phyloP scores from a whole-genome alignment of 1,284 basidiomycete species.

The Trichosporon sp. region DNA sequence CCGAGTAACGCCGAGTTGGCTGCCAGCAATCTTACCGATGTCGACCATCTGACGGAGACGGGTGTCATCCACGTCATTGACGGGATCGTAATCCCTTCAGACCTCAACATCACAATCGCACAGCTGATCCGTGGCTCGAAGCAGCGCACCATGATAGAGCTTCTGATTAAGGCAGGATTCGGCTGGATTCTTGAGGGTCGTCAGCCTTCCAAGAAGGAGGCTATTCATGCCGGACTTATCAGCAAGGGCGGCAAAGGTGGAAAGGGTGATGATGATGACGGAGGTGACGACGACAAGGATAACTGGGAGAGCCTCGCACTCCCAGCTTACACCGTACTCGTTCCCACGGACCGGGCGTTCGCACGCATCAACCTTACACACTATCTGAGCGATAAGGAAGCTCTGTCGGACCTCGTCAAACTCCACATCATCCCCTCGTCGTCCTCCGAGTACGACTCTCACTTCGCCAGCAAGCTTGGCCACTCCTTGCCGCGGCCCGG shows the following conservation, averaged over 20 bases:
- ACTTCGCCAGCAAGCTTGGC: not conserved
- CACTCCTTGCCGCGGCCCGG: slow-evolving; percentile 38
- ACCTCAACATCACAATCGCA: slow-evolving; percentile 78
- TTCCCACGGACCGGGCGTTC: slow-evolving; percentile 90
- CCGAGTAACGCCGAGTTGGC: slow-evolving; percentile 52
- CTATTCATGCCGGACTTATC: slow-evolving; percentile 51
- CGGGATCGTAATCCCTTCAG: slow-evolving; percentile 80
- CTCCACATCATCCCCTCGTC: slow-evolving; percentile 80
- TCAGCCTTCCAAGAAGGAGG: slow-evolving; percentile 64
- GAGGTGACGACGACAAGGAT: slow-evolving; percentile 47
- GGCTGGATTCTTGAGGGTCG: slow-evolving; percentile 89
- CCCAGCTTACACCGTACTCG: slow-evolving; percentile 74
- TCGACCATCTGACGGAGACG: slow-evolving; percentile 73
- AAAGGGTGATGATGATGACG: slow-evolving; percentile 30
- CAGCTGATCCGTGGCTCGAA: slow-evolving; percentile 88
- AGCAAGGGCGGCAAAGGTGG: slow-evolving; percentile 60
- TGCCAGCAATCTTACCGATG: slow-evolving; percentile 47
- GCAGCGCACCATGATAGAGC: slow-evolving; percentile 79
- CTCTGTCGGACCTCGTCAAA: slow-evolving; percentile 70
- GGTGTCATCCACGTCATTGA: slow-evolving; percentile 91
- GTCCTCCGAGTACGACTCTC: not conserved
- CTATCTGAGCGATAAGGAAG: slow-evolving; percentile 67
- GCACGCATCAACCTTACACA: slow-evolving; percentile 81
- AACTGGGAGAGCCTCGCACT: slow-evolving; percentile 42
- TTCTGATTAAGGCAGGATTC: slow-evolving; percentile 79